A percentile compares a stretch with the other conserved stretches of the same genome.
These are phyloP conservation scores for Thielaviopsis cerberus DNA, from an alignment of 2,329 filamentous ascomycete genomes.

Conservation along the genomic window DNA sequence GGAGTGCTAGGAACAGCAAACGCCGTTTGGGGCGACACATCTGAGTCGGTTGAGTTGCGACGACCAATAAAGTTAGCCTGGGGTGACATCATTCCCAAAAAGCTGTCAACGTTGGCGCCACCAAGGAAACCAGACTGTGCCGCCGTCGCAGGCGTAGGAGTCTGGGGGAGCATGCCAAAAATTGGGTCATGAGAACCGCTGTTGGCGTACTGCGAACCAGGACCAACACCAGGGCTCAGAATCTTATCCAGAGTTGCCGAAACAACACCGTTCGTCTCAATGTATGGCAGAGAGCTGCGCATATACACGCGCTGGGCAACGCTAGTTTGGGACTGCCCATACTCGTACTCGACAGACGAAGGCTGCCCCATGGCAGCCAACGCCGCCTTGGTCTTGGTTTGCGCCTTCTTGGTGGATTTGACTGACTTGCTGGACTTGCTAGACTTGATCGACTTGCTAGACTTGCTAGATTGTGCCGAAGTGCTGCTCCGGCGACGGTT, in stretches of 20 bases:
- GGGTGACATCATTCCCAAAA: neutral
- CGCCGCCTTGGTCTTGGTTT: neutral
- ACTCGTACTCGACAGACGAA: neutral
- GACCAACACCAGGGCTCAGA: neutral
- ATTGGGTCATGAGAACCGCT: neutral
- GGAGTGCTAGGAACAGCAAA: neutral
- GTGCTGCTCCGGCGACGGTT: neutral
- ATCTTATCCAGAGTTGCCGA: neutral
- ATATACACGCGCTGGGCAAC: neutral
- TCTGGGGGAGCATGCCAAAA: neutral
- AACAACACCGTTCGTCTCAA: neutral
- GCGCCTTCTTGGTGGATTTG: neutral
- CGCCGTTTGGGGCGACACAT: neutral
- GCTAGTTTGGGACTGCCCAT: neutral
- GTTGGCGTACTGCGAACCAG: neutral
- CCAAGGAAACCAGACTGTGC: neutral
- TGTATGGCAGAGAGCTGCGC: neutral
- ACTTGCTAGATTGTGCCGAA: neutral
- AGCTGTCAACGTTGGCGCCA: neutral
- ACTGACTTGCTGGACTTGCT: neutral
- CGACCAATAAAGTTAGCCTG: neutral
- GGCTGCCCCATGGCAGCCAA: neutral
- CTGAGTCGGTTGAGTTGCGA: neutral
- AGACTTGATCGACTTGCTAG: neutral
- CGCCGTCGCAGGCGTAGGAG: neutral